Base-by-base conservation (phyloP, 2,329 filamentous ascomycete species). In the Xylariaceae sp. region DNA sequence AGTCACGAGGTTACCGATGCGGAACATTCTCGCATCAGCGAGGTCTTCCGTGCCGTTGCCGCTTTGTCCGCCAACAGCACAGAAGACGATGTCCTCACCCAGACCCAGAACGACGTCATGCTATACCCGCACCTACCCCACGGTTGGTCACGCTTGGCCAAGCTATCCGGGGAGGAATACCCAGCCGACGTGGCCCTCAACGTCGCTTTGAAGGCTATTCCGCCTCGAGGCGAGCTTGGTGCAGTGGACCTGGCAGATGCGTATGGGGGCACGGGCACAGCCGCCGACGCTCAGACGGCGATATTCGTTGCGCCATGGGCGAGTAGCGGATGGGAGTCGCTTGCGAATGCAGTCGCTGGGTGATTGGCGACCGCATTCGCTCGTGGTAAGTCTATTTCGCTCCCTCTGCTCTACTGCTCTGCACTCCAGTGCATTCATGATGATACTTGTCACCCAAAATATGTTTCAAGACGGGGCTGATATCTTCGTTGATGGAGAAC, bases 271-370 rank as follows among this genome's bases (percentile, higher is more conserved):
- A 88, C 83, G 0, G 80, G 83, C 1, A 75, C 66, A 38, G 68
- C 77, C 3, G 74, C 72, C 3, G 83, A 94, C 67, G 81, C 84
- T 15, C 83, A 94, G 58, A 75, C 73, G 43, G 81, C 83, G 5
- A 72, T 88, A 29, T 72, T 92, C 58, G 58, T 93, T 46, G 85
- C 89, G 23, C 92, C 92, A 5, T 96, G 90, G 89, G 67, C 63
- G 37, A 57, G 45, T 27, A 63, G 63, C 15, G 80, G 79, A 1
- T 92, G 86, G 86, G 62, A 65, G 36, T 70, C 67, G 3, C 51
- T 85, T 47, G 60, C 50, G 1, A 55, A 59, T 28, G 61, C 52
- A 15, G 45, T 67, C n/a, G 47, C 47, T 18, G 49, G 42, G 15
- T 53, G n/a, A n/a, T n/a, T 38, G 50, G 31, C 12, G 29, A 29